These are phyloP conservation scores for Lachnellula hyalina DNA, from an alignment of 2,329 filamentous ascomycete species.

Conservation along the genomic window DNA sequence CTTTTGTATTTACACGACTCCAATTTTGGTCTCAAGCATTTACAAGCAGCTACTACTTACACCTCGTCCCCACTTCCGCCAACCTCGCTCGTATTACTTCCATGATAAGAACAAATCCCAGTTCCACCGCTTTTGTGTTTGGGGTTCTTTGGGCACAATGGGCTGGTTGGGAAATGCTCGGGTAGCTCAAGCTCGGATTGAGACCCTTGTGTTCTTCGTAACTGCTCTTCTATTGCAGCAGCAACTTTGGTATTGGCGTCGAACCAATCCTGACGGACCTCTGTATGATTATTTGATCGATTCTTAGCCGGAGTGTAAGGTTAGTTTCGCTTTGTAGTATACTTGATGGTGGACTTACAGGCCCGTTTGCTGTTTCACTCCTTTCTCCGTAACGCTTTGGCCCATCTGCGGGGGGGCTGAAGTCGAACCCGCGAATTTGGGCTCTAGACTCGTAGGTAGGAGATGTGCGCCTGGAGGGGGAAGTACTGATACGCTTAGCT, in stretches of 20 bases:
- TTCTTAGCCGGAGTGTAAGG: no score
- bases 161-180: conserved; percentile 39
- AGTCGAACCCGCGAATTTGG: no score
- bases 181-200: conserved; percentile 36
- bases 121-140: conserved; percentile 34
- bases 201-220: neutral
- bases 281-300: no score
- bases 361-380: no score
- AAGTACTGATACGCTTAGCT: conserved; percentile 30
- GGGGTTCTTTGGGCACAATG: conserved; percentile 38
- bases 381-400: no score
- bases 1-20: neutral
- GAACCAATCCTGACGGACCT: no score
- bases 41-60: neutral
- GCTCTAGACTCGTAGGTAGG: no score
- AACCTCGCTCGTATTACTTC: conserved; percentile 20
- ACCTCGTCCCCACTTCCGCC: conserved; percentile 31
- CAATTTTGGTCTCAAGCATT: neutral
- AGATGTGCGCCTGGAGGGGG: conserved; percentile 3
- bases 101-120: conserved; percentile 40
- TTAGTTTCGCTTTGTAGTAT: no score
- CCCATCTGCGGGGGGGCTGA: no score
- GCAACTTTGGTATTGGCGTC: neutral
- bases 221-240: conserved; percentile 4
- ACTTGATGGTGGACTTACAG: no score